phyloP scores from a whole-genome alignment of 371 early-diverging fungal genomes.

The Mucor ambiguus region DNA sequence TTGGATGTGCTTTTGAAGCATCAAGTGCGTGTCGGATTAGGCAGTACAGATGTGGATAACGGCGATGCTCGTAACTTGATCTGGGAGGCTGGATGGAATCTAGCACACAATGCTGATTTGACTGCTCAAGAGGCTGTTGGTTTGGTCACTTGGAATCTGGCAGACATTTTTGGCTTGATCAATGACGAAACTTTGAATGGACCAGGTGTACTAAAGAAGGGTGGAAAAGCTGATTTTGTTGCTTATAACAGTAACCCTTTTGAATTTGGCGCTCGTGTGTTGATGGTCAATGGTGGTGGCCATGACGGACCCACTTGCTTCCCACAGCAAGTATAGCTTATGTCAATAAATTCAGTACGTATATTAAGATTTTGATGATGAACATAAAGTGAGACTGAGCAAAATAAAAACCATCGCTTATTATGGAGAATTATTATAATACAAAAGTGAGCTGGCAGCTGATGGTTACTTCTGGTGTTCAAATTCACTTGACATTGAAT shows the following conservation, averaged over 20 bases:
- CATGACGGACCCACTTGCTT: conserved; percentile 48
- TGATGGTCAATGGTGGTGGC: conserved; percentile 59
- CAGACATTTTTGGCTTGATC: conserved; percentile 59
- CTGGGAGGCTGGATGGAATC: conserved; percentile 74
- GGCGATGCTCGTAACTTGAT: conserved; percentile 69
- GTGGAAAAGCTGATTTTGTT: conserved; percentile 48
- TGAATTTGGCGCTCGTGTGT: conserved; percentile 59
- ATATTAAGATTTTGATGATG: too few species aligned
- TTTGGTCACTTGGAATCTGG: conserved; percentile 76
- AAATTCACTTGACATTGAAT: too few species aligned
- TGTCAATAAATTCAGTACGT: background rate
- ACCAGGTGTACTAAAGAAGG: conserved; percentile 29
- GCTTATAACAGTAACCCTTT: conserved; percentile 60
- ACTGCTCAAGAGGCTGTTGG: conserved; percentile 66
- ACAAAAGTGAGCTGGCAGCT: too few species aligned
- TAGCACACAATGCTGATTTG: conserved; percentile 38
- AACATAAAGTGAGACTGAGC: too few species aligned
- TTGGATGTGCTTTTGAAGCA: conserved; percentile 58
- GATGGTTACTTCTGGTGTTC: too few species aligned
- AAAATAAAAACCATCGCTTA: too few species aligned
- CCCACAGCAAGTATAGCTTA: conserved; percentile 33
- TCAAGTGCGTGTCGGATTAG: conserved; percentile 66
- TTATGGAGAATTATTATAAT: too few species aligned
- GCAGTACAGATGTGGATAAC: conserved; percentile 58
- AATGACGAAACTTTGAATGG: background rate